phyloP scores from a whole-genome alignment of 2,329 filamentous ascomycete species.

The Paradendryphiella salina region DNA sequence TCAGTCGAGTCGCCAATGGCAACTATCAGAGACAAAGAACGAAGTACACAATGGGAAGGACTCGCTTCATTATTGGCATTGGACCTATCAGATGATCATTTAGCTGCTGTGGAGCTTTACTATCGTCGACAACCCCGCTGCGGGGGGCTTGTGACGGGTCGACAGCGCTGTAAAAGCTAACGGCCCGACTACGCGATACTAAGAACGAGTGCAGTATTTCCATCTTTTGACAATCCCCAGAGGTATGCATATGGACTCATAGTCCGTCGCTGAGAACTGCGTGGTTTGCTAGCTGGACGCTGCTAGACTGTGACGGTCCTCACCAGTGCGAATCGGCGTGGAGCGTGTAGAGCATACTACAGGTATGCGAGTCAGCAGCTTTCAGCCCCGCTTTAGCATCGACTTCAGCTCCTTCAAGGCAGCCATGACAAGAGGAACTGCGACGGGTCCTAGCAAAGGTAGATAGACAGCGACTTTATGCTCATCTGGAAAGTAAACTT shows the following conservation, averaged over 20 bases:
- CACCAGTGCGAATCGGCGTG: no score
- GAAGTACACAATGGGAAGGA: neutral
- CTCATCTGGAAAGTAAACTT: constrained; percentile 97
- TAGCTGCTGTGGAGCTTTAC: neutral
- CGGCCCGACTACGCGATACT: neutral
- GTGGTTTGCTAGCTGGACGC: neutral
- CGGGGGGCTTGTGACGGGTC: neutral
- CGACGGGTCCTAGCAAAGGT: constrained; percentile 85
- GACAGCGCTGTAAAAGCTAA: neutral
- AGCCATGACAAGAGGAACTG: constrained; percentile 84
- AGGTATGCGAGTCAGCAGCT: neutral
- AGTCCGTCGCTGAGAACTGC: neutral
- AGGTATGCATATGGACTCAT: neutral
- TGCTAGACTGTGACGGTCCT: neutral
- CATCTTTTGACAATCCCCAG: neutral
- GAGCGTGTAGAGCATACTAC: no score
- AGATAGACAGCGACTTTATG: constrained; percentile 97
- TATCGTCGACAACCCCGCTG: constrained; percentile 5
- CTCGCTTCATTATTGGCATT: neutral
- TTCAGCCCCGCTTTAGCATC: constrained; percentile 26
- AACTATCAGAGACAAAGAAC: neutral
- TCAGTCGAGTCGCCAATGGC: neutral
- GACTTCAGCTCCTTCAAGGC: constrained; percentile 68
- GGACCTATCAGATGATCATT: neutral
- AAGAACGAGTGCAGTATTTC: neutral